Evolutionary conservation across 2,329 filamentous ascomycete genomes (phyloP), one percentile per base, ranked within the genome.

Genomic region (Emergomyces orientalis): DNA sequence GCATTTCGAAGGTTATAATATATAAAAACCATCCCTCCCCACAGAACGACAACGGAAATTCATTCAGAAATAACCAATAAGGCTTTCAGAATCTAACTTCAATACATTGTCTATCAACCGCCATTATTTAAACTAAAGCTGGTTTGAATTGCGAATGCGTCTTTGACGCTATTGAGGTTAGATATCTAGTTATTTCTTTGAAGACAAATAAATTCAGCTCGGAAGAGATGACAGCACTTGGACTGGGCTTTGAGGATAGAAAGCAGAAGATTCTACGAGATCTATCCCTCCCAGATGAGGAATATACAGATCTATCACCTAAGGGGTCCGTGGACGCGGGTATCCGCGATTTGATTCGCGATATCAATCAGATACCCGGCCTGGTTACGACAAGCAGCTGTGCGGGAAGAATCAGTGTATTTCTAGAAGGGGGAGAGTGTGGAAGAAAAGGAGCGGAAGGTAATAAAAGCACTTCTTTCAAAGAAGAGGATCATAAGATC

Each of bases 311-410:
- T 75, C 82, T 88, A 8, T 96, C 90, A 1, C 92, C 93, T 2
- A 97, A 97, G 78, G 93, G 92, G 19, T 88, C 86, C 0, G 84
- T 97, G 25, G 93, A 97, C 73, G 84, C 79, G 57, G 88, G 86
- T 0, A 91, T 97, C 67, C 83, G 87, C 56, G 81, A 86, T 27
- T 79, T 97, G 61, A 91, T 97, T 65, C 81, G 82, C 59, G 85
- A 88, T 67, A 88, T 97, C 73, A 97, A 97, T 75, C 73, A 70
- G 1, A 72, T 88, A 6, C 82, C 86, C 1, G 91, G 90, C 1
- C 83, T 92, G 49, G 91, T 95, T 41, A 97, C 93, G 1, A 97
- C 92, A 2, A 96, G 91, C 76, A 96, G 91, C 75, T 97, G 93
- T 73, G 89, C 91, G 1, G 93, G 93, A 0, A 82, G 93, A 60